phyloP scores from a whole-genome alignment of 306 rosid genomes.

The Pterocarpus santalinus region DNA sequence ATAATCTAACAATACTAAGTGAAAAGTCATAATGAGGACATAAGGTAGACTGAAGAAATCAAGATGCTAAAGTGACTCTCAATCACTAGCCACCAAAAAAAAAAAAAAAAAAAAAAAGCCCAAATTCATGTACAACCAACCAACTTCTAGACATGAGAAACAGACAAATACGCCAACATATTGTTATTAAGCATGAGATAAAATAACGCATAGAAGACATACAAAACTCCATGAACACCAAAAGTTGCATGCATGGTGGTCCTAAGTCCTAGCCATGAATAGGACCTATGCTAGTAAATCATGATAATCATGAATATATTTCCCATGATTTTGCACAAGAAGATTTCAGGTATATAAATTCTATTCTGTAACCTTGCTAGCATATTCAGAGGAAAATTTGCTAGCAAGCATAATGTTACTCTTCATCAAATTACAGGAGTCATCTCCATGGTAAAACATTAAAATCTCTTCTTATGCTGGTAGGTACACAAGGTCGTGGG shows the following conservation, averaged over 20 bases:
- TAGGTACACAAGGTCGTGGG: background rate
- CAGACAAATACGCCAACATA: background rate
- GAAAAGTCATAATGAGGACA: background rate
- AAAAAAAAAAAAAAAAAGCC: background rate
- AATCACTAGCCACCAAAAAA: background rate
- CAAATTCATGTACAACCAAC: background rate
- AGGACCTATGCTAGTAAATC: background rate
- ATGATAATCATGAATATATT: background rate
- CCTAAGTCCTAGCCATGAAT: background rate
- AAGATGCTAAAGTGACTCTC: slow-evolving; percentile 6
- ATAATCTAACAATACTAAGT: background rate
- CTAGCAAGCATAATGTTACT: background rate
- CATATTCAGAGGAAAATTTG: slow-evolving; percentile 11
- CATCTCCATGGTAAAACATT: background rate
- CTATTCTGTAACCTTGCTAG: background rate
- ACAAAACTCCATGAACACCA: background rate
- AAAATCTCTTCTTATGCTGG: slow-evolving; percentile 17
- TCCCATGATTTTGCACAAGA: slow-evolving; percentile 4
- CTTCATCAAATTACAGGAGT: slow-evolving; percentile 10
- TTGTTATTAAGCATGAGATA: slow-evolving; percentile 6
- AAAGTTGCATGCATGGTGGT: background rate
- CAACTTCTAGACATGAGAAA: slow-evolving; percentile 33
- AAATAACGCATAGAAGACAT: slow-evolving; percentile 1
- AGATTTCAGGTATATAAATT: slow-evolving; percentile 2
- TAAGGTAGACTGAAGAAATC: background rate